These are phyloP conservation scores for Parascedosporium putredinis DNA, from an alignment of 2,329 filamentous ascomycete species.

Conservation along the genomic window DNA sequence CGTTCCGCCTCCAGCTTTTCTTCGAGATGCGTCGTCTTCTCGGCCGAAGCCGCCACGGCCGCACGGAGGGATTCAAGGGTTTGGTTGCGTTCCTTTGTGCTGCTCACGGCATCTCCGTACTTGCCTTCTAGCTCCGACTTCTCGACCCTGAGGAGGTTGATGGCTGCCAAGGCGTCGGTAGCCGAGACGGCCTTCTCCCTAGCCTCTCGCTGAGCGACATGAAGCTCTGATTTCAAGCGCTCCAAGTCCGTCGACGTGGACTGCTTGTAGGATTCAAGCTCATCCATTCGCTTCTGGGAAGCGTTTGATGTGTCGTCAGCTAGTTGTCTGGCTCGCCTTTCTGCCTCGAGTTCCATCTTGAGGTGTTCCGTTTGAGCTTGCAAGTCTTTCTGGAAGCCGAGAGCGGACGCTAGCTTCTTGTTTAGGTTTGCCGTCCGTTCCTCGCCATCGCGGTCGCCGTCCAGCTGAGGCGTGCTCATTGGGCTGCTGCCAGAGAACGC, in stretches of 20 bases:
- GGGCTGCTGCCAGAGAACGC: slow-evolving; percentile 61
- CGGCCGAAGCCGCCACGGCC: slow-evolving; percentile 68
- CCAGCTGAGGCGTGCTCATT: slow-evolving; percentile 47
- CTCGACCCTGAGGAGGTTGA: slow-evolving; percentile 73
- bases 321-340: slow-evolving; percentile 68
- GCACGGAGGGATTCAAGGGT: slow-evolving; percentile 66
- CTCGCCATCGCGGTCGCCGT: slow-evolving; percentile 48
- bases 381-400: slow-evolving; percentile 73
- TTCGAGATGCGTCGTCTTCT: slow-evolving; percentile 68
- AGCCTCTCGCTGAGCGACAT: slow-evolving; percentile 65
- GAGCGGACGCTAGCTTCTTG: slow-evolving; percentile 69
- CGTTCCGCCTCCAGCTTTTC: slow-evolving; percentile 77
- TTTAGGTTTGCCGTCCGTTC: slow-evolving; percentile 60
- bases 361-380: slow-evolving; percentile 63
- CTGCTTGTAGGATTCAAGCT: slow-evolving; percentile 76
- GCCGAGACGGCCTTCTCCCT: slow-evolving; percentile 72
- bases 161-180: slow-evolving; percentile 63
- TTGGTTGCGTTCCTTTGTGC: slow-evolving; percentile 56
- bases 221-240: slow-evolving; percentile 72
- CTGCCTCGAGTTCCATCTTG: slow-evolving; percentile 63
- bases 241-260: slow-evolving; percentile 78
- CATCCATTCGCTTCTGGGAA: slow-evolving; percentile 70
- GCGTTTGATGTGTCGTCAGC: slow-evolving; percentile 82
- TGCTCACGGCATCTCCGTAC: slow-evolving; percentile 56
- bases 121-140: slow-evolving; percentile 66